Percentiles rank a stretch among this genome's conserved stretches.
phyloP scores from a whole-genome alignment of 345 rosid species.

The Euclidium syriacum region DNA sequence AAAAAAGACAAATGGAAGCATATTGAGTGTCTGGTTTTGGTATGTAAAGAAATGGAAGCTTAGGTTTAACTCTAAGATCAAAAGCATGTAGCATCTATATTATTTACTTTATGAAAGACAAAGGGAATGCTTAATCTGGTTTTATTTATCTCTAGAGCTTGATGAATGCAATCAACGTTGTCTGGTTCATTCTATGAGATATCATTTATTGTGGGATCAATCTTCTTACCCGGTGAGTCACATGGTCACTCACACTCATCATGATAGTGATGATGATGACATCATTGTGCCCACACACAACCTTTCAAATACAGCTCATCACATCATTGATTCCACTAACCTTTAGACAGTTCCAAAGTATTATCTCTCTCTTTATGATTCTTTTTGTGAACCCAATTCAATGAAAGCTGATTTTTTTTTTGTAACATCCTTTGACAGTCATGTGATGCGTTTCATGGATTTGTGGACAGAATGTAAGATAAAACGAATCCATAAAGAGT shows the following conservation, averaged over 20 bases:
- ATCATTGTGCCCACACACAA: slow-evolving; percentile 15
- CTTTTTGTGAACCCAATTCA: slow-evolving; percentile 28
- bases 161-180: neutral
- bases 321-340: slow-evolving; percentile 21
- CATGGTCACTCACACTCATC: slow-evolving; percentile 25
- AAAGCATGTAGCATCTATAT: no score
- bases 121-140: neutral
- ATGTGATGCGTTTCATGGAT: neutral
- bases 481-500: slow-evolving; percentile 12
- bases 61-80: no score
- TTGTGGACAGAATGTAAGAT: neutral
- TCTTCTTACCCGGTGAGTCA: slow-evolving; percentile 16
- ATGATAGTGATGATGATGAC: slow-evolving; percentile 10
- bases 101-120: neutral
- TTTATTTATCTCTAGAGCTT: neutral
- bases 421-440: neutral
- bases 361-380: slow-evolving; percentile 8
- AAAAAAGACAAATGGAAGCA: neutral
- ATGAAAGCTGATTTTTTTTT: neutral
- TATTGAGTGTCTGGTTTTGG: neutral
- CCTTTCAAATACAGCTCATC: slow-evolving; percentile 26
- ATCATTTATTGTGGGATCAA: slow-evolving; percentile 22
- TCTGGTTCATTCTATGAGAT: neutral
- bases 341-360: slow-evolving; percentile 9
- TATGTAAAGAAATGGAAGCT: no score